phyloP scores from a whole-genome alignment of 495 filamentous ascomycete genomes.

The Penicillium pulvis region DNA sequence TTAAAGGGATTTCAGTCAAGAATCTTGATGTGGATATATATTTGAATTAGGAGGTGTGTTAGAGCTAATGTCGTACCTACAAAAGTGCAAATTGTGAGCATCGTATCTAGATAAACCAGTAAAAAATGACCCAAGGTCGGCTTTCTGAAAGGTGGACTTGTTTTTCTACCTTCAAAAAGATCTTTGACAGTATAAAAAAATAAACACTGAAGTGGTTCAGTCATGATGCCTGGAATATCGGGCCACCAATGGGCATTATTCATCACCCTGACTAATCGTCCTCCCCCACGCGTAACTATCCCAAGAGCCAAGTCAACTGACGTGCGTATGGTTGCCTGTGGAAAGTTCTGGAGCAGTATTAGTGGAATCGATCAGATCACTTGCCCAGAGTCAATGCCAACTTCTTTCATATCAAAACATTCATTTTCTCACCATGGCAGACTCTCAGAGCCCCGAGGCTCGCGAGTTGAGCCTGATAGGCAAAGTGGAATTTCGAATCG shows the following conservation, averaged over 20 bases:
- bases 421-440: conserved; percentile 34
- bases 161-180: too few relatives aligned
- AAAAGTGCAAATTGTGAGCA: too few relatives aligned
- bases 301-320: conserved; percentile 2
- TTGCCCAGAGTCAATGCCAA: conserved; percentile 11
- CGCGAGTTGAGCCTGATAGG: conserved; percentile 83
- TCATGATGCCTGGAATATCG: not conserved
- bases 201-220: too few relatives aligned
- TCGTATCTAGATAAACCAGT: too few relatives aligned
- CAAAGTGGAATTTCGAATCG: conserved; percentile 88
- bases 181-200: too few relatives aligned
- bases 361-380: not conserved
- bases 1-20: too few relatives aligned
- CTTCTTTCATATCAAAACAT: not conserved
- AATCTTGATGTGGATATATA: too few relatives aligned
- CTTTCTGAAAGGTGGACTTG: too few relatives aligned
- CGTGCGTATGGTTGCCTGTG: conserved; percentile 12
- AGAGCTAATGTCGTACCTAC: too few relatives aligned
- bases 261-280: conserved; percentile 7
- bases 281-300: not conserved
- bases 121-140: too few relatives aligned
- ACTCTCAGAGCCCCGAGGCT: conserved; percentile 57
- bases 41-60: too few relatives aligned
- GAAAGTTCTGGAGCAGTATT: conserved; percentile 1
- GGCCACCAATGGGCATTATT: not conserved